Base-by-base conservation (phyloP, 371 early-diverging fungal genomes). In the Catenaria anguillulae region DNA sequence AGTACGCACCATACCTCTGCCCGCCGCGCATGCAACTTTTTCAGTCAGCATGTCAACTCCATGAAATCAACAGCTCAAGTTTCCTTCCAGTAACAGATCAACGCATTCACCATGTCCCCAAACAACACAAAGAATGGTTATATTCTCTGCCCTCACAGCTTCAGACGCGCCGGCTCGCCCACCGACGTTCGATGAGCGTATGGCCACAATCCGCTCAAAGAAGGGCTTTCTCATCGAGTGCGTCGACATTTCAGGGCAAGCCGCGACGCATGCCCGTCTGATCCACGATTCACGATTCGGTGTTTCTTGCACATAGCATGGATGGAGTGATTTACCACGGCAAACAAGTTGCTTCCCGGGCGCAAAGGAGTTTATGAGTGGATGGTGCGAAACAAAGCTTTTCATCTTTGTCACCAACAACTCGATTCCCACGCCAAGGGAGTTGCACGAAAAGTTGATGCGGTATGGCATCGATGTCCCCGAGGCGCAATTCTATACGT, bases 381-480 rank as follows among this genome's bases (percentile, higher is more conserved):
- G 72, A 72, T 81, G 75, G 60, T 64, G 63, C 55, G 75, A 81
- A 60, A 75, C 78, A 67, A 84, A 84, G 68, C 71, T 78, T 63
- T 84, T 75, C 65, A 73, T 84, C 29, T 84, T 84, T 71, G 70
- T 81, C 72, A 84, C 84, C 46, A 84, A 84, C 74, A 84, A 84
- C 68, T 80, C 80, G 62, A 79, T 81, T 40, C 81, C 81, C 23
- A 84, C 84, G 46, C 84, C 84, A 42, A 71, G 78, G 62, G 84
- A 84, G 65, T 72, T 84, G 48, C 74, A 79, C 46, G 75, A 77
- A 66, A 84, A 84, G 67, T 64, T 84, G 50, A 52, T 65, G 33
- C 78, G 82, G 60, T 71, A 82, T 19, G 82, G 84, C 59, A 76
- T 84, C 62, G 77, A 81, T 56, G 75, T 81, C 52, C 70, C 71